Conservation (phyloP, 169 alveolate genomes). For the Fabrea salina region DNA sequence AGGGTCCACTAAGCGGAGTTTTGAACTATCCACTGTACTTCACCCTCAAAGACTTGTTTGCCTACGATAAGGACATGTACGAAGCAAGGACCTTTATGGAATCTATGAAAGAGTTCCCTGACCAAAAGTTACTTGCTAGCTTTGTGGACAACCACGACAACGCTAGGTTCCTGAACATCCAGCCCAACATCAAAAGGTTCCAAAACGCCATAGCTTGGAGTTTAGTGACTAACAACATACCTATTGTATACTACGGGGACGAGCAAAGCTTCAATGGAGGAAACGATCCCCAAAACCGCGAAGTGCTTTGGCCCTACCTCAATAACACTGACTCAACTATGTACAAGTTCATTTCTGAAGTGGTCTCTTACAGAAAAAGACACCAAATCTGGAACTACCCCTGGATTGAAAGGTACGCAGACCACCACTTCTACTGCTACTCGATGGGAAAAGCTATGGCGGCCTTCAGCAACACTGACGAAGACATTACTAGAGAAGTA, state of each 20-base stretch:
- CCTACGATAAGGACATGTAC: conserved; percentile 40
- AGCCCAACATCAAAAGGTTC: conserved; percentile 3
- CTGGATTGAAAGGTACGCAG: conserved; percentile 40
- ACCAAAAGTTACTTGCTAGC: conserved; percentile 62
- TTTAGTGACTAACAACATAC: conserved; percentile 49
- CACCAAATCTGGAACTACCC: conserved; percentile 31
- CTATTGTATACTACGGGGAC: conserved; percentile 62
- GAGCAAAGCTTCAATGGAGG: conserved; percentile 69
- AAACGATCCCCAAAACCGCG: conserved; percentile 54
- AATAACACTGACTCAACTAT: conserved; percentile 6
- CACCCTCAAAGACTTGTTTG: conserved; percentile 63
- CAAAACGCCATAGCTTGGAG: conserved; percentile 44
- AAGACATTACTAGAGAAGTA: conserved; percentile 27
- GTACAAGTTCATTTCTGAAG: conserved; percentile 11
- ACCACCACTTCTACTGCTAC: conserved; percentile 50
- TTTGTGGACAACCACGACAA: conserved; percentile 86
- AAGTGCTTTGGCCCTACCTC: conserved; percentile 49
- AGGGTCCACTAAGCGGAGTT: conserved; percentile 62
- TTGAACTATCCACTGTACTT: conserved; percentile 82
- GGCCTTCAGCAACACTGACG: conserved; percentile 53
- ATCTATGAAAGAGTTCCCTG: conserved; percentile 31
- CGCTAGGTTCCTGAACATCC: conserved; percentile 65
- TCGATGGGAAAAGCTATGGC: conserved; percentile 59
- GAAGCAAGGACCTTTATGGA: conserved; percentile 31
- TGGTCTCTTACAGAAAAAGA: conserved; percentile 37